A percentile compares a stretch with the other conserved stretches of the same genome.
Evolutionary conservation across 352 stramenopile genomes (phyloP).

Genomic region (Phytopythium oedochilum): DNA sequence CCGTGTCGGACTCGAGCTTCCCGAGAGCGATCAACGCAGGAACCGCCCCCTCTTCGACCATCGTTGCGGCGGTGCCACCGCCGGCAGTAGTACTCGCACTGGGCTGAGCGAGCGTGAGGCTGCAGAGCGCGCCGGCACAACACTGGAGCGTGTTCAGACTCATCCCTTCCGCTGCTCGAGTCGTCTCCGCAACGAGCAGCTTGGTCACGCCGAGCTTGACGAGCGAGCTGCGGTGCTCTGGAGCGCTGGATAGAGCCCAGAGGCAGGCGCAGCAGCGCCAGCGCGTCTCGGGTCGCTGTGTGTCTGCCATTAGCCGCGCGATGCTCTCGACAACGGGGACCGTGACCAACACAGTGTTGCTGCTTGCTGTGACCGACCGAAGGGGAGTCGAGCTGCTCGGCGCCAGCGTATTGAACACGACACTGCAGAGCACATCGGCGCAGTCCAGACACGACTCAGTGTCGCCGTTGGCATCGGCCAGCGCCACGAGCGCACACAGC

Average conservation of each 20-base stretch:
- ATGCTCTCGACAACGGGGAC: conserved; percentile 33
- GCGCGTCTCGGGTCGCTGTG: conserved; percentile 41
- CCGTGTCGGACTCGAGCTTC: conserved; percentile 50
- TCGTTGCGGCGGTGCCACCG: conserved; percentile 34
- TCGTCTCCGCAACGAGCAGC: conserved; percentile 41
- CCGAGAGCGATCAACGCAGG: conserved; percentile 60
- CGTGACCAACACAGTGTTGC: conserved; percentile 18
- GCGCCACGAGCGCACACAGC: conserved; percentile 37
- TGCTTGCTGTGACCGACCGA: background rate
- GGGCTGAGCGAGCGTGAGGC: conserved; percentile 40
- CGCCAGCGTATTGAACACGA: conserved; percentile 24
- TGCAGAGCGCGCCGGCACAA: conserved; percentile 56
- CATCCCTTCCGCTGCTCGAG: conserved; percentile 13
- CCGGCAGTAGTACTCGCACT: background rate
- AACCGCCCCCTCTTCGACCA: conserved; percentile 62
- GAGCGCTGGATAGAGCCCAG: conserved; percentile 42
- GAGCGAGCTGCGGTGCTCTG: conserved; percentile 33
- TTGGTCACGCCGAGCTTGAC: conserved; percentile 43
- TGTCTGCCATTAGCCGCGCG: conserved; percentile 22
- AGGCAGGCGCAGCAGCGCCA: conserved; percentile 60
- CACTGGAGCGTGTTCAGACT: conserved; percentile 40
- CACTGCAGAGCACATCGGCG: conserved; percentile 54
- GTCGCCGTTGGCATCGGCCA: conserved; percentile 21
- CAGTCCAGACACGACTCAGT: conserved; percentile 48
- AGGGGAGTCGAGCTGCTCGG: background rate